Evolutionary conservation across 345 rosid species (phyloP), one percentile per base, ranked within the genome.

Genomic region (Gossypium longicalyx): DNA sequence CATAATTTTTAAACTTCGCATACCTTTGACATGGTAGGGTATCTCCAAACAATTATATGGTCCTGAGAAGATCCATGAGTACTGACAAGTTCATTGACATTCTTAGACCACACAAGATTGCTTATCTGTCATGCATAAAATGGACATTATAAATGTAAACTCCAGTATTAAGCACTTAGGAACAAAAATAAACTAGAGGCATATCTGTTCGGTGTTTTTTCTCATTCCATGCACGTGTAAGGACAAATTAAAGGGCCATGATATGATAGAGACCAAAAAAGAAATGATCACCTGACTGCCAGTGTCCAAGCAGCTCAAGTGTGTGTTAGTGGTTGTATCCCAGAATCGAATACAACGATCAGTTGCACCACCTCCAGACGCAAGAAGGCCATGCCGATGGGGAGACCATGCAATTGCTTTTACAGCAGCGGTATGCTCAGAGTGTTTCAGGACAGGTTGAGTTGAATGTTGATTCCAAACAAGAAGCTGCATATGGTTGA

Each of bases 391-490:
- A 47, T 91, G 88, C 74, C 90, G 91, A 85, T 95, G 97, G 1
- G 99, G 99, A 15, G 98, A 95, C 99, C 99, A 95, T 1, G 99
- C 97, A 82, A 95, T 95, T 74, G 99, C 98, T 87, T 95, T 95
- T 23, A 95, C 98, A 29, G 98, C 99, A 25, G 99, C 98, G 51
- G 93, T 86, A 82, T 95, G 99, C 64, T 90, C 99, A 76, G 91
- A 83, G 83, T 86, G 93, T 84, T 87, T 93, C 77, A 95, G 77
- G 41, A 93, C 85, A 49, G 98, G 97, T 57, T 95, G 94, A 71
- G 88, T 89, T 73, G 98, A 90, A 77, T 89, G 97, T 80, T 91
- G 97, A 79, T 95, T 95, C 99, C 99, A 95, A 75, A 95, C 92
- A 81, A 93, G 87, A 76, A 95, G 94, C 98, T 93, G 88, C 83